phyloP scores from a whole-genome alignment of 1,284 basidiomycete genomes.

The Flammula alnicola region DNA sequence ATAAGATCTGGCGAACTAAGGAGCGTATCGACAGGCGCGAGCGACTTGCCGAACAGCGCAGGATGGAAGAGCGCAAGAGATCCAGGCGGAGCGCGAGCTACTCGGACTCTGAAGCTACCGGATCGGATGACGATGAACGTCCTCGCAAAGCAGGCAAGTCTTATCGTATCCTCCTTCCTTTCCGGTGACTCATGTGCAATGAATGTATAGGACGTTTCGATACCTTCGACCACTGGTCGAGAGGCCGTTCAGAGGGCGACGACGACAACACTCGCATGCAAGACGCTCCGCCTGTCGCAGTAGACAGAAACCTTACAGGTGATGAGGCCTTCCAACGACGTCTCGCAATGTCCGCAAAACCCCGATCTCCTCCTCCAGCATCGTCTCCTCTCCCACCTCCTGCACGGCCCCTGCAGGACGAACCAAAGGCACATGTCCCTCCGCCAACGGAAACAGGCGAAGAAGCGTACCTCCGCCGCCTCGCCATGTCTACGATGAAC shows the following conservation, averaged over 20 bases:
- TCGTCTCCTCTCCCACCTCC: constrained; percentile 13
- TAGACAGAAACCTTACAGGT: constrained; percentile 51
- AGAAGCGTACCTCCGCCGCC: constrained; percentile 32
- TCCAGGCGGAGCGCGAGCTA: constrained; percentile 61
- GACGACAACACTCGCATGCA: constrained; percentile 24
- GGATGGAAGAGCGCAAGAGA: constrained; percentile 63
- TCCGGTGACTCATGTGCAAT: constrained; percentile 10
- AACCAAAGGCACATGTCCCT: constrained; percentile 5
- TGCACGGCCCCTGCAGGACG: constrained; percentile 5
- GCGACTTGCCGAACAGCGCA: constrained; percentile 60
- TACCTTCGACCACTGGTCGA: constrained; percentile 56
- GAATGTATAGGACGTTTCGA: constrained; percentile 57
- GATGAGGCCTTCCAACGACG: constrained; percentile 71
- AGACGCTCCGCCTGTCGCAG: constrained; percentile 30
- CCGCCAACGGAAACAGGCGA: constrained; percentile 27
- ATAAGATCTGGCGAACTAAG: constrained; percentile 76
- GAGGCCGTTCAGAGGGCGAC: constrained; percentile 32
- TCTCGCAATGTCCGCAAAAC: constrained; percentile 51
- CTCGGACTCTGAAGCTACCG: constrained; percentile 67
- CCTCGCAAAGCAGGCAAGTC: constrained; percentile 71
- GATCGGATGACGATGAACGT: constrained; percentile 70
- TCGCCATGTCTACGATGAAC: constrained; percentile 26
- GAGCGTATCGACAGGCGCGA: constrained; percentile 74
- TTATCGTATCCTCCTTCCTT: neutral
- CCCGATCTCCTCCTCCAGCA: constrained; percentile 25